Percentiles rank a stretch among this genome's conserved stretches.
These are phyloP conservation scores for Melastoma candidum DNA, from an alignment of 441 rosid genomes.

Conservation along the genomic window DNA sequence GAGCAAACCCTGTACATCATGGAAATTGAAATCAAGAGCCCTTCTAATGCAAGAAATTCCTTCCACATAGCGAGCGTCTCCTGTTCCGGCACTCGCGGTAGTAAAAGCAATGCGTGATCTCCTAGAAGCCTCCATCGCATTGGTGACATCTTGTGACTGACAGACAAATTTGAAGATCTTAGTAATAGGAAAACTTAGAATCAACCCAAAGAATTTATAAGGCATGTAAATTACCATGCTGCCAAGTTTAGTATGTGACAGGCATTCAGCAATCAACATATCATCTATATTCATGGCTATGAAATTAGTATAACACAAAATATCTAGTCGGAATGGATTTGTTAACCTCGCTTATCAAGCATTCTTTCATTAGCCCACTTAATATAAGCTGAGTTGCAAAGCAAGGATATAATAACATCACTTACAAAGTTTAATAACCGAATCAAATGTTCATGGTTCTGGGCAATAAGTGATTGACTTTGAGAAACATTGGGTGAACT, in stretches of 20 bases:
- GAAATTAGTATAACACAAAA: too few relatives aligned
- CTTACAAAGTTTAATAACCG: constrained; percentile 86
- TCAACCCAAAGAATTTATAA: constrained; percentile 1
- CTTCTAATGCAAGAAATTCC: constrained; percentile 50
- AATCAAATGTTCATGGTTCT: constrained; percentile 41
- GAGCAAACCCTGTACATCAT: constrained; percentile 74
- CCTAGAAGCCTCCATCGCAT: constrained; percentile 92
- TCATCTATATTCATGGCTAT: too few relatives aligned
- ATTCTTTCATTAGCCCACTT: too few relatives aligned
- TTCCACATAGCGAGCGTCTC: constrained; percentile 46
- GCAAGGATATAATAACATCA: constrained; percentile 14
- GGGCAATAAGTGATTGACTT: constrained; percentile 52
- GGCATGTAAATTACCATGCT: background rate
- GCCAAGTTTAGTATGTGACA: background rate
- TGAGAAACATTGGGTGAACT: constrained; percentile 71
- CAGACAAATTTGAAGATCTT: constrained; percentile 8
- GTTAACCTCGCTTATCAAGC: too few relatives aligned
- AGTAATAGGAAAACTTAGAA: background rate
- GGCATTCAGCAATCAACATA: too few relatives aligned
- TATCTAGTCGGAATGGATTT: too few relatives aligned
- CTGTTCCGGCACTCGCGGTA: constrained; percentile 40
- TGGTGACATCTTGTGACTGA: constrained; percentile 73
- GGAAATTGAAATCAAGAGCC: constrained; percentile 95
- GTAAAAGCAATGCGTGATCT: constrained; percentile 62
- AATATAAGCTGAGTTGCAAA: constrained; percentile 1